Percentiles rank a stretch among this genome's conserved stretches.
These are phyloP conservation scores for Groenewaldozyma tartarivorans DNA, from an alignment of 805 yeast species.

Conservation along the genomic window DNA sequence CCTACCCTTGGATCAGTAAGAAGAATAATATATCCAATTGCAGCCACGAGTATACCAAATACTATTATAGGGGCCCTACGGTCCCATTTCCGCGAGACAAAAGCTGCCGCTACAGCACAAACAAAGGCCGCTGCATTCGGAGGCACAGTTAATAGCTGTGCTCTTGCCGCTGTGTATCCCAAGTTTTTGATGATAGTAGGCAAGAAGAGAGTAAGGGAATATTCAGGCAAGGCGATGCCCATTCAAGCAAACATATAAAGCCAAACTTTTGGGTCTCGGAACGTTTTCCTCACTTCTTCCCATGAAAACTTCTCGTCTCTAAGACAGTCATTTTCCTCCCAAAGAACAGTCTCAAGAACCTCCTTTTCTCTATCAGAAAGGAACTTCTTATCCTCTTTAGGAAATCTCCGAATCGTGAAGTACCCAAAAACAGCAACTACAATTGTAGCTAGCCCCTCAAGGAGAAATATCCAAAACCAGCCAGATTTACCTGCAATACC, in stretches of 20 bases:
- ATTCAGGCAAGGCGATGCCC: constrained; percentile 40
- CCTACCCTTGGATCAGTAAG: background rate
- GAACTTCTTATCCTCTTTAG: constrained; percentile 25
- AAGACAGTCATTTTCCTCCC: constrained; percentile 5
- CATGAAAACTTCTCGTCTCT: constrained; percentile 1
- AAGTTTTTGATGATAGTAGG: constrained; percentile 37
- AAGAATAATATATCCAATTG: background rate
- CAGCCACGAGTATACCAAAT: background rate
- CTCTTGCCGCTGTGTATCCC: constrained; percentile 34
- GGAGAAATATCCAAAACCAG: constrained; percentile 35
- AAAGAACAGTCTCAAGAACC: constrained; percentile 9
- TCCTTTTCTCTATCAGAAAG: constrained; percentile 20
- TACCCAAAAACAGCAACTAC: constrained; percentile 26
- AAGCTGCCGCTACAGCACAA: background rate
- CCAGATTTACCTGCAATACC: constrained; percentile 25
- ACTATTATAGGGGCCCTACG: background rate
- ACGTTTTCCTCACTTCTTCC: constrained; percentile 10
- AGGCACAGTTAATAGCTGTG: constrained; percentile 40
- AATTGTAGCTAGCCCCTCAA: constrained; percentile 35
- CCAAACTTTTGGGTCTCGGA: constrained; percentile 18
- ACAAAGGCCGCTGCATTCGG: background rate
- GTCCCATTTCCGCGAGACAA: background rate
- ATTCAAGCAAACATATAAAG: constrained; percentile 41
- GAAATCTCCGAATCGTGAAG: constrained; percentile 40
- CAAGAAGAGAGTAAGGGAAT: constrained; percentile 31